These are phyloP conservation scores for Kalaharituber pfeilii DNA, from an alignment of 2,329 filamentous ascomycete genomes.

Conservation along the genomic window DNA sequence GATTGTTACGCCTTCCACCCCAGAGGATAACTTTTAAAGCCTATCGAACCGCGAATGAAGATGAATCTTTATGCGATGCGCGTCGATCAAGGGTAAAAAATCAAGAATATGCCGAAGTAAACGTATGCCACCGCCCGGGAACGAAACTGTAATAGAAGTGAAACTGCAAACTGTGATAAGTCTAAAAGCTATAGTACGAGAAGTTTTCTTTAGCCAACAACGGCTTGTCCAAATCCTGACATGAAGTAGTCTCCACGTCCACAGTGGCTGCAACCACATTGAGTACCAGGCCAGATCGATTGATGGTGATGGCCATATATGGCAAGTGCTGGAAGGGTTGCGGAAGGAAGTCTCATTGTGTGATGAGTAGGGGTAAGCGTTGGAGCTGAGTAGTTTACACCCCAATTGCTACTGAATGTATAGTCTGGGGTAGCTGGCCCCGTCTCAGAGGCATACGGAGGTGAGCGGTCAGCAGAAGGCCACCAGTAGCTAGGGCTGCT, in stretches of 20 bases:
- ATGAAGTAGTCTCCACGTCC: slow-evolving; percentile 35
- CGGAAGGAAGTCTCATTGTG: not conserved
- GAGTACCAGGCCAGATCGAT: slow-evolving; percentile 24
- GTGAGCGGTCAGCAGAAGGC: slow-evolving; percentile 27
- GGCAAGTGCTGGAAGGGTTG: slow-evolving; percentile 23
- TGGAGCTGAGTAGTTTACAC: not conserved
- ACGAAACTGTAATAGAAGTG: slow-evolving; percentile 4
- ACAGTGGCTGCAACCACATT: slow-evolving; percentile 34
- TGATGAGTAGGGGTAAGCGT: not conserved
- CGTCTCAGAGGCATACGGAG: slow-evolving; percentile 35
- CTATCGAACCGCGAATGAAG: slow-evolving; percentile 23
- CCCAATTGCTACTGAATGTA: slow-evolving; percentile 19
- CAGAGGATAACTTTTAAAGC: slow-evolving; percentile 2
- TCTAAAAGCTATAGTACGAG: not conserved
- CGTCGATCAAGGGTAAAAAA: slow-evolving; percentile 2
- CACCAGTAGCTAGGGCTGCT: slow-evolving; percentile 8
- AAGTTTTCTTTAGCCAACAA: slow-evolving; percentile 26
- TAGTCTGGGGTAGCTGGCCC: slow-evolving; percentile 39
- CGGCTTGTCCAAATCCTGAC: slow-evolving; percentile 32
- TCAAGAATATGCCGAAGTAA: slow-evolving; percentile 1
- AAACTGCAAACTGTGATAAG: not conserved
- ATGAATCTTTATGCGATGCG: slow-evolving; percentile 1
- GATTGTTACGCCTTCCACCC: slow-evolving; percentile 23
- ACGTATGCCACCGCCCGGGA: not conserved
- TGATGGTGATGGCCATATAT: slow-evolving; percentile 32